Base-by-base conservation (phyloP, 768 basidiomycete genomes). In the Termitomyces sp. region DNA sequence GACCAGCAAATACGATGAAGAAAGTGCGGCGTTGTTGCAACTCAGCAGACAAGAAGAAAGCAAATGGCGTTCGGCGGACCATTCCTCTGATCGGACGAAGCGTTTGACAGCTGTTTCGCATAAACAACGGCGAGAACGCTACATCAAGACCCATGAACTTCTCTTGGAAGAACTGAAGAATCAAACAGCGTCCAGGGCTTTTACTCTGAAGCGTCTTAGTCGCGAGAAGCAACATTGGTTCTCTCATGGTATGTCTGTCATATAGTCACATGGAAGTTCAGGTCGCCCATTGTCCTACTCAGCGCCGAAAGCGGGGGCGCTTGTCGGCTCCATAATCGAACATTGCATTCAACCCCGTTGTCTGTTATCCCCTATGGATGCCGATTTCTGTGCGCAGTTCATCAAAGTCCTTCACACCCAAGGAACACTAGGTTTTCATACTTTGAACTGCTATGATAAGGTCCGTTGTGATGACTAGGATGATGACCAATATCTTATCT, bases 341-440 rank as follows among this genome's bases (percentile, higher is more conserved):
- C 85, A 96, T 64, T 98, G 97, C 66, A 84, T 99, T 57, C 88
- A 91, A 64, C 96, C 97, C 11, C 85, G 97, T 27, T 89, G 88
- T 60, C 74, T 98, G 38, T 74, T 98, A n/a, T 96, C 96, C 0
- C 94, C 94, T 0, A 91, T 94, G 84, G 97, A 99, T 69, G 96
- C 97, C 23, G 89, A 96, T 53, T 99, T 86, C 61, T 94, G 93
- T 53, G 88, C 92, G 2, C 89, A 92, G 60, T 88, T 98, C 64
- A 89, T 98, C 68, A 89, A 89, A 65, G 78, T 88, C 13, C 76
- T 98, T 56, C 97, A 99, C 61, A 79, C 82, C 13, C 83, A 88
- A 66, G 94, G 92, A n/a, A 95, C 95, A 0, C 83, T 85, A 9
- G 88, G 88, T 2, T 99, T 98, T 68, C 86, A 88, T 35, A 94